Base-by-base conservation (phyloP, 176 grass and related monocot genomes). In the Oryza punctata region DNA sequence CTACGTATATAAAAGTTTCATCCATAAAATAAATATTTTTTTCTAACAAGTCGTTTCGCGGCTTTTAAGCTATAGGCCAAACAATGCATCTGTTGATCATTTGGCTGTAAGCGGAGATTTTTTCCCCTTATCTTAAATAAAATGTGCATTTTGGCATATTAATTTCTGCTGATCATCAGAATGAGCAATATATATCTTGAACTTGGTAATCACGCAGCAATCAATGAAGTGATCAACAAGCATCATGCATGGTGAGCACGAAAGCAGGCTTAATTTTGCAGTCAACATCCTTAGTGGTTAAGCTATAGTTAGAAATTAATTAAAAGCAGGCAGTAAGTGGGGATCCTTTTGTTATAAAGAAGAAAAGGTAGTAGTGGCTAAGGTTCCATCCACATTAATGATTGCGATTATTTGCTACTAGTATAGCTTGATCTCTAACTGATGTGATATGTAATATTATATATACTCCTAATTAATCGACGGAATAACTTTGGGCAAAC, bases 221-320 rank as follows among this genome's bases (percentile, higher is more conserved):
- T 23, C 21, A 54, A 54, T 21, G 18, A 54, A 54, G 50, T 19
- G 15, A 19, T 54, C 16, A 54, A 54, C 50, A 54, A 54, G 16
- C 33, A 38, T 38, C 50, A 54, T 54, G 50, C 50, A 41, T 41
- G 10, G 25, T 47, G 15, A 2, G 25, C 43, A 80, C 1, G 15
- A 57, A 19, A 21, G 19, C 9, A 72, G 37, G 69, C 26, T 49
- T 7, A 9, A 11, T 25, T 33, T 35, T 80, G 13, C 64, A 0
- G 65, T 80, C 78, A 37, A 69, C 65, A 70, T 70, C 65, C 16
- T 67, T 67, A 33, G 10, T 23, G 78, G 65, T 38, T n/a, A 81
- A 81, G 78, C 7, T 37, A 70, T 40, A n/a, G 69, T 69, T 32
- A 47, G 29, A 6, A 47, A 23, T 49, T 16, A 64, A 63, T 49